Conservation (phyloP, 2,329 filamentous ascomycete genomes). For the Chalaropsis thielavioides region DNA sequence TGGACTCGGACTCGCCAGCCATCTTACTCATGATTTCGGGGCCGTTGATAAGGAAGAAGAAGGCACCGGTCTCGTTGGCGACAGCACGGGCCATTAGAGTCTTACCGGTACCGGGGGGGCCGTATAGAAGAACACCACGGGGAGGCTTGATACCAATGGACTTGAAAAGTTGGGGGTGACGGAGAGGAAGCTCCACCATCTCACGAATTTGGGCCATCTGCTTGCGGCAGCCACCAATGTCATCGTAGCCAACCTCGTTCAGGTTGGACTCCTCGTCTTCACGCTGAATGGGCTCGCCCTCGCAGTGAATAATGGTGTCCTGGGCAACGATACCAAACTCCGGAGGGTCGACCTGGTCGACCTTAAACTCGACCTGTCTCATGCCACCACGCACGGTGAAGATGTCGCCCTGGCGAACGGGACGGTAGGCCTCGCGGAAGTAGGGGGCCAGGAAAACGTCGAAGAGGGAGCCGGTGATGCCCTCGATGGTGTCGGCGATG, state of each 20-base stretch:
- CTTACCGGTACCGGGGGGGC: constrained; percentile 97
- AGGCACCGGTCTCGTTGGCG: constrained; percentile 95
- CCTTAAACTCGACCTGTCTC: constrained; percentile 99
- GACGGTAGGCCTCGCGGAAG: constrained; percentile 97
- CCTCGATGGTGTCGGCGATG: constrained; percentile 95
- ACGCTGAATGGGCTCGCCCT: constrained; percentile 85
- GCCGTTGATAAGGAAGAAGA: constrained; percentile 99
- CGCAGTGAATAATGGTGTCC: constrained; percentile 97
- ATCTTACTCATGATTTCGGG: constrained; percentile 99
- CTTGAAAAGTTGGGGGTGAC: constrained; percentile 98
- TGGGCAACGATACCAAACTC: constrained; percentile 98
- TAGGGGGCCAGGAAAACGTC: constrained; percentile 98
- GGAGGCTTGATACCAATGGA: constrained; percentile 99
- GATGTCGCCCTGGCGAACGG: constrained; percentile 89
- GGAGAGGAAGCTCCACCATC: constrained; percentile 89
- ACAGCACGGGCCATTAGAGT: constrained; percentile 97
- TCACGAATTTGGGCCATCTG: constrained; percentile 99
- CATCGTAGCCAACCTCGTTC: constrained; percentile 97
- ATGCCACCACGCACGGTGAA: constrained; percentile 97
- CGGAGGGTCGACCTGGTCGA: constrained; percentile 94
- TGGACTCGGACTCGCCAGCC: constrained; percentile 98
- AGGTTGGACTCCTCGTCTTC: constrained; percentile 99
- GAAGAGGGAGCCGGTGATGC: constrained; percentile 92
- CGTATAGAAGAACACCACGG: constrained; percentile 90
- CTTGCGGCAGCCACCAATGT: constrained; percentile 98